Percentiles rank a stretch among this genome's conserved stretches.
phyloP scores from a whole-genome alignment of 1,284 basidiomycete genomes.

The Porogramme epimiltina region DNA sequence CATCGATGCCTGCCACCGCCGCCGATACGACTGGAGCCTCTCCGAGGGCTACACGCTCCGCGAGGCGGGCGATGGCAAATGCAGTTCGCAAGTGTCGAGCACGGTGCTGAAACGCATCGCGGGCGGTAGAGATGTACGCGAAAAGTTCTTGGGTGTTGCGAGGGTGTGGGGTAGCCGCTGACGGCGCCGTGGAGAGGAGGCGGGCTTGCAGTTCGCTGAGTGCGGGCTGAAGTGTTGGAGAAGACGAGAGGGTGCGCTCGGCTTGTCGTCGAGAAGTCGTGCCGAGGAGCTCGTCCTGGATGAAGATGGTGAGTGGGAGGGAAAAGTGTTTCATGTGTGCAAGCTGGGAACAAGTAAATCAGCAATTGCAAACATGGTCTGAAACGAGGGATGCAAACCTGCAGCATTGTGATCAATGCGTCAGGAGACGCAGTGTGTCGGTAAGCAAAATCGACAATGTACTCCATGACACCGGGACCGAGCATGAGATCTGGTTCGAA shows the following conservation, averaged over 20 bases:
- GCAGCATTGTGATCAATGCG: conserved; percentile 54
- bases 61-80: conserved; percentile 44
- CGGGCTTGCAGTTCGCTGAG: conserved; percentile 44
- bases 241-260: conserved; percentile 25
- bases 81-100: conserved; percentile 45
- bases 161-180: not conserved
- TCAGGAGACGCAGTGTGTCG: conserved; percentile 60
- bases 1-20: conserved; percentile 19
- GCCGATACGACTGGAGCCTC: conserved; percentile 32
- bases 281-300: conserved; percentile 33
- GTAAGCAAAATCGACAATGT: conserved; percentile 54
- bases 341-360: conserved; percentile 40
- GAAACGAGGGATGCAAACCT: conserved; percentile 40
- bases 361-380: too few species aligned
- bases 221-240: conserved; percentile 37
- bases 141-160: conserved; percentile 22
- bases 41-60: conserved; percentile 45
- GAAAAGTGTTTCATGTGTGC: conserved; percentile 69
- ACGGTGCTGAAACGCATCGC: conserved; percentile 35
- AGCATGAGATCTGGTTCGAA: conserved; percentile 64
- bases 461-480: conserved; percentile 57
- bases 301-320: conserved; percentile 55
- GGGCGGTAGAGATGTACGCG: conserved; percentile 39
- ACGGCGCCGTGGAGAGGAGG: conserved; percentile 6
- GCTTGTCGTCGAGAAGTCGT: conserved; percentile 14